Conservation (phyloP, 2,329 filamentous ascomycete species). For the Colletotrichum acutatum region DNA sequence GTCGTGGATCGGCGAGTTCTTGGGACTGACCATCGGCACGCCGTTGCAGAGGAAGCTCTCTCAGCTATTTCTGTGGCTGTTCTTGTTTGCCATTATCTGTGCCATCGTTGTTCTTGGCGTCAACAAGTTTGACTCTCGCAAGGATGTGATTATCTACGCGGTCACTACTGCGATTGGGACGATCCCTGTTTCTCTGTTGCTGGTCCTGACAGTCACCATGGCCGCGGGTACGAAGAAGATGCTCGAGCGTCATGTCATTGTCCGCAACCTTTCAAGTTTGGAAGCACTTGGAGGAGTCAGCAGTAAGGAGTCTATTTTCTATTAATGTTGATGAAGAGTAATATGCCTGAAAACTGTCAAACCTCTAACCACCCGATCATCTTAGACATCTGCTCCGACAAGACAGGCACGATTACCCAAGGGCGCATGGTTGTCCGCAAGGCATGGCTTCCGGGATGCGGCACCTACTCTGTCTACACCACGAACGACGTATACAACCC, state of each 20-base stretch:
- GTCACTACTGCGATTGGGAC: conserved; percentile 69
- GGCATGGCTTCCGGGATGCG: conserved; percentile 27
- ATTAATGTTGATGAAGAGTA: too few species aligned
- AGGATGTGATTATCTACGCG: conserved; percentile 72
- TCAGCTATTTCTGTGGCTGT: conserved; percentile 71
- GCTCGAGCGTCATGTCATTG: conserved; percentile 63
- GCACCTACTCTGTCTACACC: conserved; percentile 33
- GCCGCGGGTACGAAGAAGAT: conserved; percentile 64
- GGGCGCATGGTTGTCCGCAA: conserved; percentile 31
- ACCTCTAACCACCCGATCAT: too few species aligned
- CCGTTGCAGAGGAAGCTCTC: conserved; percentile 75
- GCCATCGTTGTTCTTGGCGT: conserved; percentile 73
- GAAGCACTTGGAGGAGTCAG: conserved; percentile 57
- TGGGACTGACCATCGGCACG: conserved; percentile 73
- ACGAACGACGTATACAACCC: conserved; percentile 62
- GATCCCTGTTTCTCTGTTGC: conserved; percentile 72
- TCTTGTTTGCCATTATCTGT: conserved; percentile 71
- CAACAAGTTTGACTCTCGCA: conserved; percentile 61
- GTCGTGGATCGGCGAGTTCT: conserved; percentile 63
- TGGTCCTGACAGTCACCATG: conserved; percentile 76
- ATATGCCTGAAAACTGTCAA: too few species aligned
- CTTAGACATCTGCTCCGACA: conserved; percentile 51
- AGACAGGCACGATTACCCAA: conserved; percentile 34
- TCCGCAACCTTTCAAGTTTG: conserved; percentile 60
- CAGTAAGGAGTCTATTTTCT: too few species aligned